These are phyloP conservation scores for Kazachstania africana DNA, from an alignment of 805 yeast genomes.

Conservation along the genomic window DNA sequence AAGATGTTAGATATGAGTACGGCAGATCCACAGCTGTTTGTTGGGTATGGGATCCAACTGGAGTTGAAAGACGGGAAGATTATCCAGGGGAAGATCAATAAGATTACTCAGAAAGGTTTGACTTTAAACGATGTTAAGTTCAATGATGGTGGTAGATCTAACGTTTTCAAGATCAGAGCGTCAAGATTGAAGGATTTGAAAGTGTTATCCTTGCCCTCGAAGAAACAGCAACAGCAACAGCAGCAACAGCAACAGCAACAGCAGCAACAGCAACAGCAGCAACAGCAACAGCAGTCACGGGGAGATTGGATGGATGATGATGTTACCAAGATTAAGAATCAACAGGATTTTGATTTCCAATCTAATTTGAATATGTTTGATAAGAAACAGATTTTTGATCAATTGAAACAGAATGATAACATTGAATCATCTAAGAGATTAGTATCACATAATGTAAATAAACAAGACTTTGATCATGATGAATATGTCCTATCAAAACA, in stretches of 20 bases:
- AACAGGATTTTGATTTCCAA: slow-evolving; percentile 74
- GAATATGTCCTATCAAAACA: neutral
- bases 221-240: slow-evolving; percentile 3
- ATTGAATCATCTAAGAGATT: slow-evolving; percentile 16
- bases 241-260: slow-evolving; percentile 7
- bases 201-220: slow-evolving; percentile 17
- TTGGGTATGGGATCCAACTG: slow-evolving; percentile 36
- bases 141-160: slow-evolving; percentile 22
- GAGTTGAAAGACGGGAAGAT: slow-evolving; percentile 31
- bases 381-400: slow-evolving; percentile 67
- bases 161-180: slow-evolving; percentile 25
- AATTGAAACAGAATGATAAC: slow-evolving; percentile 59
- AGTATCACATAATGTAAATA: slow-evolving; percentile 40
- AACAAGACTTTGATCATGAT: slow-evolving; percentile 1
- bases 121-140: slow-evolving; percentile 29
- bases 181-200: slow-evolving; percentile 26
- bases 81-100: slow-evolving; percentile 32
- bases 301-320: slow-evolving; percentile 39
- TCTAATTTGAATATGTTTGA: slow-evolving; percentile 74
- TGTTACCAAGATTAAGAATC: slow-evolving; percentile 34
- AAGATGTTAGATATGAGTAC: too few species aligned
- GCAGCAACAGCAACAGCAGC: slow-evolving; percentile 10
- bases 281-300: slow-evolving; percentile 5
- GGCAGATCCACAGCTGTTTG: too few species aligned
- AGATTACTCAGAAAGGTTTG: slow-evolving; percentile 30